A percentile compares a stretch with the other conserved stretches of the same genome.
These are phyloP conservation scores for Gaillardinia entomophila DNA, from an alignment of 805 yeast species.

Conservation along the genomic window DNA sequence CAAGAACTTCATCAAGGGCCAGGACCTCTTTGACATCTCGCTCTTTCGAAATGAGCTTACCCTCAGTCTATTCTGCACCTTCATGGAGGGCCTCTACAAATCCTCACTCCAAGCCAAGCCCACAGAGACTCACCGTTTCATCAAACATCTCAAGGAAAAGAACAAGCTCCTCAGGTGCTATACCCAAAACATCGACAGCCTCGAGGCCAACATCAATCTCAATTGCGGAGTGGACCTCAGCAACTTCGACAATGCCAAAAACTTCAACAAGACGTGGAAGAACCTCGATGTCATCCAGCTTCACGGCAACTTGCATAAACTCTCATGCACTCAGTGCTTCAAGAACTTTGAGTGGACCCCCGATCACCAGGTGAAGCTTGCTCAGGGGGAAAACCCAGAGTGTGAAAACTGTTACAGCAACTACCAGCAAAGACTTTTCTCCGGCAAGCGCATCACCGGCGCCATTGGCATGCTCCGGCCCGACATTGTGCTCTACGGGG, in stretches of 20 bases:
- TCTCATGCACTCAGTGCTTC: conserved; percentile 73
- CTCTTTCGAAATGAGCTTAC: conserved; percentile 66
- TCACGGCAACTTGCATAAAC: conserved; percentile 79
- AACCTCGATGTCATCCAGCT: conserved; percentile 75
- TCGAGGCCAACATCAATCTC: conserved; percentile 65
- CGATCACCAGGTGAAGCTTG: conserved; percentile 40
- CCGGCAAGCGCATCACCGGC: conserved; percentile 73
- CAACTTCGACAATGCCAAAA: conserved; percentile 18
- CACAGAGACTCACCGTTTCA: conserved; percentile 78
- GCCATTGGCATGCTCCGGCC: conserved; percentile 78
- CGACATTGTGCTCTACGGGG: conserved; percentile 87
- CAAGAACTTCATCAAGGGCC: conserved; percentile 65
- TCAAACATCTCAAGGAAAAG: conserved; percentile 52
- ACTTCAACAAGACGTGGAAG: conserved; percentile 47
- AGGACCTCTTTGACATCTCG: conserved; percentile 85
- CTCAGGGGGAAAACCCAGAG: conserved; percentile 66
- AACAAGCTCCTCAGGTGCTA: conserved; percentile 77
- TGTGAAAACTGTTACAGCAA: conserved; percentile 64
- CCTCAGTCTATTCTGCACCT: conserved; percentile 71
- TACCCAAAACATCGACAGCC: conserved; percentile 91
- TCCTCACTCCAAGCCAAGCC: conserved; percentile 66
- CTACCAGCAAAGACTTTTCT: conserved; percentile 48
- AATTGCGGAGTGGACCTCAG: conserved; percentile 46
- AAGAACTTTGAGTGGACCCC: conserved; percentile 56
- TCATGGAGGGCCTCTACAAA: conserved; percentile 75